Conservation (phyloP, 2,329 filamentous ascomycete genomes). For the Stagonosporopsis cucurbitacearum region DNA sequence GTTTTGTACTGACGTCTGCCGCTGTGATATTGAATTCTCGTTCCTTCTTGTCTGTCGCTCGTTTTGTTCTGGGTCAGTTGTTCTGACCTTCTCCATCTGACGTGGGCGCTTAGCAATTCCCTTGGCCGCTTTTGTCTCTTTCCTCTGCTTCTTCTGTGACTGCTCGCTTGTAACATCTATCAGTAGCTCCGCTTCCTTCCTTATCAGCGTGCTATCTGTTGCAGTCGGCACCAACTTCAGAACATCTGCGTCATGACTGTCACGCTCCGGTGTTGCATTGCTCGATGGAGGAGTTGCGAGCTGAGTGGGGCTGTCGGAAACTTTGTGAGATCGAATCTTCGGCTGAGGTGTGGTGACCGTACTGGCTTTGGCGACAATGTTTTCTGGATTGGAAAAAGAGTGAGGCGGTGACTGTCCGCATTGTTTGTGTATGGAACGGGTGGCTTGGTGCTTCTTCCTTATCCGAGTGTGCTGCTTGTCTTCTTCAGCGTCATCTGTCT, state of each 20-base stretch:
- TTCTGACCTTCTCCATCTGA: neutral
- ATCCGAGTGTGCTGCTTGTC: neutral
- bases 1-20: neutral
- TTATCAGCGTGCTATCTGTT: neutral
- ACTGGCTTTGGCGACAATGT: neutral
- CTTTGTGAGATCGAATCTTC: neutral
- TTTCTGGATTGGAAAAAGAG: neutral
- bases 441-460: neutral
- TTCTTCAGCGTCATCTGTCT: neutral
- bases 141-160: neutral
- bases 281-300: neutral
- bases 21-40: neutral
- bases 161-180: neutral
- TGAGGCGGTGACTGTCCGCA: neutral
- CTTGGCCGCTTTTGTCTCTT: neutral
- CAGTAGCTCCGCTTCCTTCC: neutral
- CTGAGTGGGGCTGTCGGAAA: neutral
- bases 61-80: neutral
- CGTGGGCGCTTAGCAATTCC: neutral
- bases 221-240: neutral
- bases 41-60: neutral
- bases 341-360: neutral
- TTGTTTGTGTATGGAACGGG: too few species aligned
- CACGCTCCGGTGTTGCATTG: neutral
- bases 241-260: neutral